phyloP scores from a whole-genome alignment of 2,329 filamentous ascomycete species.

The Nigrospora oryzae region DNA sequence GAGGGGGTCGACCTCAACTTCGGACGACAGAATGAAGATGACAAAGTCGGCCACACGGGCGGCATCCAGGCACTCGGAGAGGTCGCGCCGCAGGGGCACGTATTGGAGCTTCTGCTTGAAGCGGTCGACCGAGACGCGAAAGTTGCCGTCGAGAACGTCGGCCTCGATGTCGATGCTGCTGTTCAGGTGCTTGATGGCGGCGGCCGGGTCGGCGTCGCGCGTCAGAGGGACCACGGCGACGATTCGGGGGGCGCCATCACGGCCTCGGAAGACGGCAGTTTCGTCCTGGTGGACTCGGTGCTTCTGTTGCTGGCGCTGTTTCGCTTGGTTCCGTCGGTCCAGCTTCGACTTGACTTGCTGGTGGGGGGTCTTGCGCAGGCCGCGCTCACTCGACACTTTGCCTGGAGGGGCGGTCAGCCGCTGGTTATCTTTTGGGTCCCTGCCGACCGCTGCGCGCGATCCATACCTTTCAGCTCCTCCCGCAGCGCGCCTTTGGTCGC shows the following conservation, averaged over 20 bases:
- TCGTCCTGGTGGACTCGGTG: conserved; percentile 75
- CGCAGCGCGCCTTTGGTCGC: conserved; percentile 81
- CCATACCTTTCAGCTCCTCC: conserved; percentile 71
- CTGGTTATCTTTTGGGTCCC: neutral
- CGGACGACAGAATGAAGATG: conserved; percentile 72
- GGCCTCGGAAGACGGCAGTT: conserved; percentile 74
- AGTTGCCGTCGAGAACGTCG: conserved; percentile 49
- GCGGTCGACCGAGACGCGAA: conserved; percentile 68
- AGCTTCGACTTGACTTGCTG: conserved; percentile 98
- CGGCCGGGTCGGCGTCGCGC: conserved; percentile 56
- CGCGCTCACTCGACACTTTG: conserved; percentile 67
- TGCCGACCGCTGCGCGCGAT: neutral
- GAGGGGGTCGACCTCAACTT: conserved; percentile 73
- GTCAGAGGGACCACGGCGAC: conserved; percentile 85
- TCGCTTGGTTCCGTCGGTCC: conserved; percentile 88
- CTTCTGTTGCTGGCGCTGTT: conserved; percentile 79
- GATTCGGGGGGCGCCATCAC: conserved; percentile 78
- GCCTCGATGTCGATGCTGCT: conserved; percentile 69
- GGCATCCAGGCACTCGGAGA: conserved; percentile 74
- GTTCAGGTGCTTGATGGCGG: conserved; percentile 64
- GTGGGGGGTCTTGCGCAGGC: conserved; percentile 77
- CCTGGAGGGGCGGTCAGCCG: conserved; percentile 38
- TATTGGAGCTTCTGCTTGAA: conserved; percentile 96
- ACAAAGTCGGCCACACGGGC: conserved; percentile 88
- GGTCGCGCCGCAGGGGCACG: conserved; percentile 62